Base-by-base conservation (phyloP, 805 yeast genomes). In the Yarrowia sp. region DNA sequence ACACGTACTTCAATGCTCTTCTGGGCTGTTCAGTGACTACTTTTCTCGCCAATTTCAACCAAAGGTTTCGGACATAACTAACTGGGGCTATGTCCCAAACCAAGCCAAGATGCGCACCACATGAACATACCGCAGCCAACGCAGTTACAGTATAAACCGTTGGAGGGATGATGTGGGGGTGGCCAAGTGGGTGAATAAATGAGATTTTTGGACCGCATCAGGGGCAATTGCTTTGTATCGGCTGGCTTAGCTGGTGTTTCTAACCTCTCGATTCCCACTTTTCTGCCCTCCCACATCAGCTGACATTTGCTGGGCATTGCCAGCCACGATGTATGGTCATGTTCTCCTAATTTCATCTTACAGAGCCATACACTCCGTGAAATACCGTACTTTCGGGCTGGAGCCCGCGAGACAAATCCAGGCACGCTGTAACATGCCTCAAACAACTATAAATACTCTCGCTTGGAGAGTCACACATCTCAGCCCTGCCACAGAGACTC, bases 61-160 rank as follows among this genome's bases (percentile, higher is more conserved):
- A 52, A 52, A 38, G 43, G 58, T 36, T 52, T 20, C 58, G 58
- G 58, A 52, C 43, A 52, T 52, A 52, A 19, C 58, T 38, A 36
- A 52, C 43, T 38, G 55, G 38, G 30, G 58, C 58, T 52, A 52
- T 38, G 58, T 52, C 58, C 58, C 58, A 52, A 52, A 52, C 58
- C 19, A 33, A 33, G 58, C 58, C 30, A 19, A 14, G 17, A 15
- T 2, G 42, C 55, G 36, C 38, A 34, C 56, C 58, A 38, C 58
- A 38, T 52, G 58, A 52, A 38, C 58, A 24, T 24, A 34, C 50
- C 50, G 50, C 50, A 24, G 50, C 50, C 14, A 6, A 17, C 46
- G 12, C 50, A 13, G 30, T 44, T 44, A 13, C 49, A 43, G 46
- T 43, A 19, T 10, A 43, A 20, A 15, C 49, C 49, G 30, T 24